These are phyloP conservation scores for Claviceps capensis DNA, from an alignment of 2,329 filamentous ascomycete genomes.

Conservation along the genomic window DNA sequence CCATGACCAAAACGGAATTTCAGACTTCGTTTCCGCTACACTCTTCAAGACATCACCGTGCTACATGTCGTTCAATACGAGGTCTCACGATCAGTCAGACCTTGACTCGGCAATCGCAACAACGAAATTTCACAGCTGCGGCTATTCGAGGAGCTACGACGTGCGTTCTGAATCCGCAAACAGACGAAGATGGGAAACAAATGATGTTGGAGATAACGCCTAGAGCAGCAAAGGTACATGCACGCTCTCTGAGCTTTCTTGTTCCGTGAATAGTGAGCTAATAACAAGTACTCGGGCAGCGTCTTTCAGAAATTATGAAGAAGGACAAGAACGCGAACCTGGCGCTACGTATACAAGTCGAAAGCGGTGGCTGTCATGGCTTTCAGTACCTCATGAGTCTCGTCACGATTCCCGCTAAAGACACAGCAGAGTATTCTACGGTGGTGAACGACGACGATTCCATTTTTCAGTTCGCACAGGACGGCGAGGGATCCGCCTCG, in stretches of 20 bases:
- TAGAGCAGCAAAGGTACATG: constrained; percentile 58
- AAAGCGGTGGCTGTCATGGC: constrained; percentile 89
- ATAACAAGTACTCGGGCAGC: constrained; percentile 25
- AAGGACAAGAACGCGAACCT: constrained; percentile 63
- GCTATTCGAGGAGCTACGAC: constrained; percentile 26
- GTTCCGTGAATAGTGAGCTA: not conserved
- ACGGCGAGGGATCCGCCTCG: constrained; percentile 22
- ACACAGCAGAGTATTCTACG: constrained; percentile 20
- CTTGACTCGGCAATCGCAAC: not conserved
- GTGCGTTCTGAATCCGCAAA: constrained; percentile 55
- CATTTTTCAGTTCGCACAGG: constrained; percentile 58
- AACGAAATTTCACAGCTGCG: constrained; percentile 25
- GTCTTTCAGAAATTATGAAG: constrained; percentile 63
- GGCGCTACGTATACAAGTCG: constrained; percentile 81
- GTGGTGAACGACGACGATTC: constrained; percentile 63
- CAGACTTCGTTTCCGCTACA: not conserved
- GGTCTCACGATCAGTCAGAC: not conserved
- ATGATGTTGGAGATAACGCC: constrained; percentile 76
- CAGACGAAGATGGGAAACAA: constrained; percentile 71
- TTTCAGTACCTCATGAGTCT: constrained; percentile 96
- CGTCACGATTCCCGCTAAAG: constrained; percentile 41
- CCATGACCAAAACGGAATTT: not conserved
- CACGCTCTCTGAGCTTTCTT: too few species aligned
- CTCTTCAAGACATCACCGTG: not conserved
- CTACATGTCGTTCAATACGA: not conserved